A percentile compares a stretch with the other conserved stretches of the same genome.
Conservation (phyloP, 2,329 filamentous ascomycete species). For the Scedosporium boydii region DNA sequence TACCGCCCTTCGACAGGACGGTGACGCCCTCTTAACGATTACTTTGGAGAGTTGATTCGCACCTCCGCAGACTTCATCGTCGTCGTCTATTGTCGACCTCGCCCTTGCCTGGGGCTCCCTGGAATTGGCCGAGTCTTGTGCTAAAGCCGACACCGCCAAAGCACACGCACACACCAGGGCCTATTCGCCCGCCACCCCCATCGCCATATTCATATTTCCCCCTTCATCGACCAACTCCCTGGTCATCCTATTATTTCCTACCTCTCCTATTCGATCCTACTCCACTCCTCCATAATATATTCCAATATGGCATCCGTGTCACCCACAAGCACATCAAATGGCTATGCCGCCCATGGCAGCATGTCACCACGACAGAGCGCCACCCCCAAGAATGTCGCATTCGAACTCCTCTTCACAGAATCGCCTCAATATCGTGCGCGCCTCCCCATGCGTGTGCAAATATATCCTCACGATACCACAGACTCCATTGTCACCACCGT, state of each 20-base stretch:
- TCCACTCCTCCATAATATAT: background rate
- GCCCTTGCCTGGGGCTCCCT: background rate
- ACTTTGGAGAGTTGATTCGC: background rate
- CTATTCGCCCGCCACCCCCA: constrained; percentile 2
- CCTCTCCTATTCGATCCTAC: background rate
- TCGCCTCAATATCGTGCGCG: constrained; percentile 61
- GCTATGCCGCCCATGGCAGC: constrained; percentile 9
- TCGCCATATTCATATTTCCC: background rate
- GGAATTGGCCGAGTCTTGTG: background rate
- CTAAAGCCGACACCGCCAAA: constrained; percentile 6
- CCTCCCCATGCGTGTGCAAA: constrained; percentile 78
- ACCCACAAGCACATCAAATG: constrained; percentile 25
- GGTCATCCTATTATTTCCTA: background rate
- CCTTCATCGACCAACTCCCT: background rate
- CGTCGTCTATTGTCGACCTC: background rate
- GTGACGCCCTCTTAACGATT: background rate
- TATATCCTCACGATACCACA: constrained; percentile 90
- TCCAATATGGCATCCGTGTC: constrained; percentile 37
- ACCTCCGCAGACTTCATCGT: background rate
- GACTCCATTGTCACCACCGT: constrained; percentile 97
- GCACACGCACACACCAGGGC: background rate
- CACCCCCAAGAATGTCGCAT: constrained; percentile 65
- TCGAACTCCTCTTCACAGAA: constrained; percentile 63
- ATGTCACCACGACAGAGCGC: constrained; percentile 22
- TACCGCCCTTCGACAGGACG: constrained; percentile 4